Percentiles rank a stretch among this genome's conserved stretches.
Evolutionary conservation across 2,329 filamentous ascomycete species (phyloP).

Genomic region (Metarhizium anisopliae): DNA sequence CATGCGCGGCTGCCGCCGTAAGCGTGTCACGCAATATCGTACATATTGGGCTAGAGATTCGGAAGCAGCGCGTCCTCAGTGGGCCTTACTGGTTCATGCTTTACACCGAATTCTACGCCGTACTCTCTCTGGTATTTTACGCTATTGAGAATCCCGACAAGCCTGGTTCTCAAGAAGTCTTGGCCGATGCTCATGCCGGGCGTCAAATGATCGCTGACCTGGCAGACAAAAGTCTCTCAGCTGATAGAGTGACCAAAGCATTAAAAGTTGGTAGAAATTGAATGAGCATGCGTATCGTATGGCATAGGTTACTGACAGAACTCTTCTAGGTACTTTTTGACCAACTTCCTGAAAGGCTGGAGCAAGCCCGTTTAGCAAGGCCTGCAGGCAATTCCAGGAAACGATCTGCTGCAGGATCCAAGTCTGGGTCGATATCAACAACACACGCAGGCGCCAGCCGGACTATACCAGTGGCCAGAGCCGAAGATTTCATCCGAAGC

Average conservation of each 20-base stretch:
- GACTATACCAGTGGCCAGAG: conserved; percentile 23
- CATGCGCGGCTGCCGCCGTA: conserved; percentile 55
- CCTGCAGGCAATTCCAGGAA: conserved; percentile 39
- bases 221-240: conserved; percentile 77
- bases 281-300: neutral
- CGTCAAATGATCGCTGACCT: conserved; percentile 73
- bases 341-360: conserved; percentile 65
- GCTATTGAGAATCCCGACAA: conserved; percentile 73
- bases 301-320: conserved; percentile 2
- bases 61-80: conserved; percentile 63
- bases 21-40: conserved; percentile 65
- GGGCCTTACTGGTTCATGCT: conserved; percentile 83
- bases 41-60: conserved; percentile 71
- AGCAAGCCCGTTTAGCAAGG: conserved; percentile 33
- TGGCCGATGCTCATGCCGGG: conserved; percentile 78
- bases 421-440: conserved; percentile 24
- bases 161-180: conserved; percentile 64
- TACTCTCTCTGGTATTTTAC: conserved; percentile 71
- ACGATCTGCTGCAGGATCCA: conserved; percentile 38
- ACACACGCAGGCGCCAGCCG: conserved; percentile 20
- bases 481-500: conserved; percentile 24
- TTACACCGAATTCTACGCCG: conserved; percentile 75
- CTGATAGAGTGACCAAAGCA: conserved; percentile 73
- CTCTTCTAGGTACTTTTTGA: conserved; percentile 64
- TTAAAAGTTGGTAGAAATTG: conserved; percentile 52